These are phyloP conservation scores for Pythium sukuiense DNA, from an alignment of 352 stramenopile species.

Conservation along the genomic window DNA sequence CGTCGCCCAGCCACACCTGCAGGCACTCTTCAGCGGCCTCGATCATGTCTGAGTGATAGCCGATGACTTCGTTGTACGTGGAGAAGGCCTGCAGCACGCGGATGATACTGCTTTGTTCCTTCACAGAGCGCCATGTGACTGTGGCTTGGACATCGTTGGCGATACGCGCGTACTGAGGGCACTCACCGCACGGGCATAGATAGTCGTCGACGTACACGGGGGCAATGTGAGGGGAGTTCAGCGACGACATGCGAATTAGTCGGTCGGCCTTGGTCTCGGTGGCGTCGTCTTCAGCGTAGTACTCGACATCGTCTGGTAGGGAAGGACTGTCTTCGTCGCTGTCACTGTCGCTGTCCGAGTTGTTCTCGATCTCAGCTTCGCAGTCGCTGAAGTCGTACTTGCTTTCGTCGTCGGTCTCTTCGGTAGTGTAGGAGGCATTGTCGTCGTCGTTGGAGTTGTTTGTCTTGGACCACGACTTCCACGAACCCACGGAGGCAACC, in stretches of 20 bases:
- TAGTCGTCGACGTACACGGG: conserved; percentile 59
- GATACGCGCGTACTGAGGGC: conserved; percentile 57
- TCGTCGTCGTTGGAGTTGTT: conserved; percentile 33
- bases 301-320: conserved; percentile 13
- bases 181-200: conserved; percentile 62
- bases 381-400: conserved; percentile 30
- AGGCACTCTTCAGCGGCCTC: conserved; percentile 51
- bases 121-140: conserved; percentile 31
- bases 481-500: conserved; percentile 12
- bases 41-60: conserved; percentile 60
- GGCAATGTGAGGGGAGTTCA: conserved; percentile 26
- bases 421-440: conserved; percentile 43
- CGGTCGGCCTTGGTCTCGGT: conserved; percentile 38
- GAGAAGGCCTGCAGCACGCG: conserved; percentile 68
- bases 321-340: conserved; percentile 3
- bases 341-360: conserved; percentile 30
- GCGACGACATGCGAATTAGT: conserved; percentile 29
- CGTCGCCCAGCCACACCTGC: conserved; percentile 53
- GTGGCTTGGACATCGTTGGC: conserved; percentile 38
- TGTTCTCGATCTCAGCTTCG: conserved; percentile 27
- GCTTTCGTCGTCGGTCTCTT: conserved; percentile 49
- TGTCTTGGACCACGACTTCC: background rate
- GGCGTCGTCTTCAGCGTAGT: conserved; percentile 32
- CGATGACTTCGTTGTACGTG: conserved; percentile 68
- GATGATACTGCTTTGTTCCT: conserved; percentile 39